phyloP scores from a whole-genome alignment of 208 protist genomes.

The Trypanosoma caninum region DNA sequence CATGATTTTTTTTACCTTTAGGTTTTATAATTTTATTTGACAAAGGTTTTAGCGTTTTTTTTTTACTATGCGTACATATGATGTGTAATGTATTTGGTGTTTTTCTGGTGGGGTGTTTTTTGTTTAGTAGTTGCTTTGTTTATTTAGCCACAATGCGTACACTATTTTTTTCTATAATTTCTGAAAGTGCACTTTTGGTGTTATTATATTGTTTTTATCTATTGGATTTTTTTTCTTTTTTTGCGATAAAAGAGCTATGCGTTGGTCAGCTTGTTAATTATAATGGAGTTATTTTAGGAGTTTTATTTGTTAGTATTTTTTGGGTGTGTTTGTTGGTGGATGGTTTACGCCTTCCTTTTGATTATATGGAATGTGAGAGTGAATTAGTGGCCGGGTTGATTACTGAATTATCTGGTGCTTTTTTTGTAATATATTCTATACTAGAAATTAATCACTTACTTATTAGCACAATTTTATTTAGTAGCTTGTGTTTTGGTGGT shows the following conservation, averaged over 20 bases:
- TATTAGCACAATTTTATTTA: slow-evolving; percentile 62
- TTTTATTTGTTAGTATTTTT: slow-evolving; percentile 75
- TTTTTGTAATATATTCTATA: slow-evolving; percentile 88
- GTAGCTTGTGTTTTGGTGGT: slow-evolving; percentile 75
- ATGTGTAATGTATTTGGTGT: slow-evolving; percentile 65
- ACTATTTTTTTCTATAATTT: slow-evolving; percentile 80
- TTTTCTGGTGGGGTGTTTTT: slow-evolving; percentile 78
- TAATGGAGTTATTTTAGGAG: slow-evolving; percentile 63
- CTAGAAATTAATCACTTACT: slow-evolving; percentile 79
- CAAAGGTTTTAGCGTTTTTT: slow-evolving; percentile 66
- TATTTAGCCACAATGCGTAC: slow-evolving; percentile 77
- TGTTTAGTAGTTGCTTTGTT: slow-evolving; percentile 84
- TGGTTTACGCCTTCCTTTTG: slow-evolving; percentile 77
- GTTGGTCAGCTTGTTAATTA: slow-evolving; percentile 63
- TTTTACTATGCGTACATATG: slow-evolving; percentile 57
- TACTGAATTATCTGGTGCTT: slow-evolving; percentile 77
- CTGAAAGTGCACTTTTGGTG: slow-evolving; percentile 62
- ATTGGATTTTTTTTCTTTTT: slow-evolving; percentile 81
- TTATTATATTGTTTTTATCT: slow-evolving; percentile 70
- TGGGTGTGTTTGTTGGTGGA: slow-evolving; percentile 65
- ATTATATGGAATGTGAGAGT: slow-evolving; percentile 89
- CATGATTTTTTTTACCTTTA: slow-evolving; percentile 83
- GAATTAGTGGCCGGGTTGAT: slow-evolving; percentile 80
- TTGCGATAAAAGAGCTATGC: slow-evolving; percentile 80
- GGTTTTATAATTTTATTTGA: slow-evolving; percentile 81